Evolutionary conservation across 306 rosid genomes (phyloP).

Genomic region (Abrus precatorius): DNA sequence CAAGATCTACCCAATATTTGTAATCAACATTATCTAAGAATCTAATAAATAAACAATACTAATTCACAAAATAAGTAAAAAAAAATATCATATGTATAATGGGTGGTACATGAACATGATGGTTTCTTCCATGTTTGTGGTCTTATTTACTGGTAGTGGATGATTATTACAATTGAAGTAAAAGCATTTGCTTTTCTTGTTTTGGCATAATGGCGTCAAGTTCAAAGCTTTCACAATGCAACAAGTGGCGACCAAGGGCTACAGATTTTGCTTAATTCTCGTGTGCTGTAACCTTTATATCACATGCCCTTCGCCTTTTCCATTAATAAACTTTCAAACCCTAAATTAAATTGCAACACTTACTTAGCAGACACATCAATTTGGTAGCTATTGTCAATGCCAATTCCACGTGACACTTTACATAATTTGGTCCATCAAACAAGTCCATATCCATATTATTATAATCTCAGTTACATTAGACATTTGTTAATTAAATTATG

Average conservation of each 20-base stretch:
- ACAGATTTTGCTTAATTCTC: conserved; percentile 51
- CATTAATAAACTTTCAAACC: conserved; percentile 36
- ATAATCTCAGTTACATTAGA: conserved; percentile 23
- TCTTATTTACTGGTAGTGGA: conserved; percentile 46
- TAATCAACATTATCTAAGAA: too few relatives aligned
- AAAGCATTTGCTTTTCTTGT: conserved; percentile 41
- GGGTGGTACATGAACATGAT: neutral
- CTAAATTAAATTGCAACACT: neutral
- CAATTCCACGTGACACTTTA: conserved; percentile 44
- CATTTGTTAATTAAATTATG: neutral
- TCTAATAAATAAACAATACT: too few relatives aligned
- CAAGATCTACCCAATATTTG: too few relatives aligned
- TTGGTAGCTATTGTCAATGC: conserved; percentile 40
- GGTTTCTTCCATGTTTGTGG: conserved; percentile 22
- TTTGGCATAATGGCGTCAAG: conserved; percentile 50
- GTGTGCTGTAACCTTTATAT: conserved; percentile 52
- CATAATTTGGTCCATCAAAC: conserved; percentile 40
- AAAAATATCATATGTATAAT: too few relatives aligned
- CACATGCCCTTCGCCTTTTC: conserved; percentile 50
- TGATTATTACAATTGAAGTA: conserved; percentile 55
- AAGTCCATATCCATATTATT: neutral
- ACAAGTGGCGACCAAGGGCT: conserved; percentile 47
- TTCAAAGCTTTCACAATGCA: conserved; percentile 42
- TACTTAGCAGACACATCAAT: conserved; percentile 33
- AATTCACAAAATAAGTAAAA: too few relatives aligned